phyloP scores from a whole-genome alignment of 306 rosid genomes.

The Gastrolobium villosum region DNA sequence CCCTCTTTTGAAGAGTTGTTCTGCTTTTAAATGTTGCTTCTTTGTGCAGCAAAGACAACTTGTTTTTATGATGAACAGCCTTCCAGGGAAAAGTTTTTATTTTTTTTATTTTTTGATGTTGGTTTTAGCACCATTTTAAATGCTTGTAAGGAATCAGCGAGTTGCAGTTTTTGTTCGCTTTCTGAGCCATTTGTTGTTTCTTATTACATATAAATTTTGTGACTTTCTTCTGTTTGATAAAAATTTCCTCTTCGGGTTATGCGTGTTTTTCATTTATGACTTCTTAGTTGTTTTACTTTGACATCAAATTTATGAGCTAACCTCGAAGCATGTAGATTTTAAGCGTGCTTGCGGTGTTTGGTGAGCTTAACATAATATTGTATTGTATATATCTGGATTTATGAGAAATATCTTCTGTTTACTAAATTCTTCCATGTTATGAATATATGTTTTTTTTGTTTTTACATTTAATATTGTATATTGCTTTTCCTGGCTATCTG shows the following conservation, averaged over 20 bases:
- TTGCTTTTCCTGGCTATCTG: conserved; percentile 34
- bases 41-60: not conserved
- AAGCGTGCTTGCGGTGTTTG: conserved; percentile 25
- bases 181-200: not conserved
- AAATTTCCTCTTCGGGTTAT: conserved; percentile 5
- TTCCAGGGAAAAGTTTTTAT: conserved; percentile 18
- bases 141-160: conserved; percentile 13
- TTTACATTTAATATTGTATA: not conserved
- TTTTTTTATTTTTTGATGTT: not conserved
- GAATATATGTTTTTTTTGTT: not conserved
- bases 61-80: conserved; percentile 12
- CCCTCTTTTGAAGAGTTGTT: conserved; percentile 39
- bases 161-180: conserved; percentile 39
- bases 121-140: conserved; percentile 31
- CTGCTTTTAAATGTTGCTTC: conserved; percentile 21
- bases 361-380: conserved; percentile 32
- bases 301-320: conserved; percentile 31
- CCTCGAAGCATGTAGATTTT: conserved; percentile 22
- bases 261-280: conserved; percentile 12
- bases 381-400: conserved; percentile 16
- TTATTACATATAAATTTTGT: not conserved
- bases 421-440: conserved; percentile 16
- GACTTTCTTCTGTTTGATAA: conserved; percentile 24
- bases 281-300: conserved; percentile 35
- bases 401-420: conserved; percentile 21